phyloP scores from a whole-genome alignment of 2,329 filamentous ascomycete species.

The Passalora sequoiae region DNA sequence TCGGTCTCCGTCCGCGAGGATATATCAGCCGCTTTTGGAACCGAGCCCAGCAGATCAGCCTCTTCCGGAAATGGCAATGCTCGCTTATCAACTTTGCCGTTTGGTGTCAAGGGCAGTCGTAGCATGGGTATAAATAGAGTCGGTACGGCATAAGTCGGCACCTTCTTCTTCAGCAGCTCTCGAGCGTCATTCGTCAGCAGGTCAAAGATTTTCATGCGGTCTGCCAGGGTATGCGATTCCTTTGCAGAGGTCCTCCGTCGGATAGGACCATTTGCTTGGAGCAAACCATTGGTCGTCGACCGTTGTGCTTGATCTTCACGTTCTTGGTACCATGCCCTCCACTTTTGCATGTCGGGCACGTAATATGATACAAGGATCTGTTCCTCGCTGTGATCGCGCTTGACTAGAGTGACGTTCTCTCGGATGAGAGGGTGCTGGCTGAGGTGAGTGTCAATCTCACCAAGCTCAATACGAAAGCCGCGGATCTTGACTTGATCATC shows the following conservation, averaged over 20 bases:
- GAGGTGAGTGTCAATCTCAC: constrained; percentile 83
- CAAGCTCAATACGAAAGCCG: constrained; percentile 90
- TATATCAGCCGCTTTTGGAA: constrained; percentile 41
- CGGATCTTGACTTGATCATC: constrained; percentile 94
- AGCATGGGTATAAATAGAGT: constrained; percentile 67
- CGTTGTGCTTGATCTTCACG: constrained; percentile 23
- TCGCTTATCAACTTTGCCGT: constrained; percentile 77
- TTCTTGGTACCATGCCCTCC: constrained; percentile 62
- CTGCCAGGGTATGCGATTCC: constrained; percentile 29
- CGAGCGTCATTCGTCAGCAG: constrained; percentile 56
- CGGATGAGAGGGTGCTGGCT: constrained; percentile 68
- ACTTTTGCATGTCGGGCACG: constrained; percentile 73
- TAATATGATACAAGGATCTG: constrained; percentile 83
- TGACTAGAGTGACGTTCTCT: constrained; percentile 79
- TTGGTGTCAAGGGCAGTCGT: constrained; percentile 74
- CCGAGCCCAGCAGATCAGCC: constrained; percentile 57
- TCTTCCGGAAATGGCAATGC: constrained; percentile 76
- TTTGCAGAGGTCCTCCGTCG: constrained; percentile 27
- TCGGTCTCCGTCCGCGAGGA: constrained; percentile 55
- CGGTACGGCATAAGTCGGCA: constrained; percentile 72
- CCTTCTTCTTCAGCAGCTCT: constrained; percentile 64
- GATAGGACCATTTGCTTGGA: constrained; percentile 14
- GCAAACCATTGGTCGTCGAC: constrained; percentile 10
- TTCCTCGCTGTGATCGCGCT: constrained; percentile 79
- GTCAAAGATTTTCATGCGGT: constrained; percentile 55